These are phyloP conservation scores for Dendrocalamus sinicus DNA, from an alignment of 176 grass and related monocot genomes.

Conservation along the genomic window DNA sequence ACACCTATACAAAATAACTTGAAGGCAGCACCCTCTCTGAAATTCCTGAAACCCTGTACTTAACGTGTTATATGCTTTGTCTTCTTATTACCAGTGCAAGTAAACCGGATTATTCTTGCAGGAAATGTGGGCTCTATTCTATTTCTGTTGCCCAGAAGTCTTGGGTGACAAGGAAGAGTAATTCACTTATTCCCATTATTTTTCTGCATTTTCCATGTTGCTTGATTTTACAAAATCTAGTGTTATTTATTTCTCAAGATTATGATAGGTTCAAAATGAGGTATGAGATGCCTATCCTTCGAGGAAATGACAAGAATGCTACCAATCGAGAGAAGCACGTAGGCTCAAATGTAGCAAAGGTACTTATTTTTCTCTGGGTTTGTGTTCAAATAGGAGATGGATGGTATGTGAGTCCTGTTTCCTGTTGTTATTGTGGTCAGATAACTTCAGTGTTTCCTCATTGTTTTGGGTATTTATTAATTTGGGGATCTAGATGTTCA, in stretches of 20 bases:
- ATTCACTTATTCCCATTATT: constrained; percentile 35
- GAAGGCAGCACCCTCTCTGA: constrained; percentile 52
- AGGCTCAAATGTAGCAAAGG: constrained; percentile 79
- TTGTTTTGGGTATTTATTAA: constrained; percentile 25
- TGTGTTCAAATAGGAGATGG: constrained; percentile 6
- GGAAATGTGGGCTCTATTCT: constrained; percentile 93
- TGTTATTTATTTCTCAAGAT: constrained; percentile 36
- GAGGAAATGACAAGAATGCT: constrained; percentile 91
- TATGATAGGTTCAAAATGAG: constrained; percentile 68
- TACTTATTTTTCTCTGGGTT: constrained; percentile 43
- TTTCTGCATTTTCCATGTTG: constrained; percentile 19
- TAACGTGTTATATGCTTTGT: not conserved
- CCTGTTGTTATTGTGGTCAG: constrained; percentile 22
- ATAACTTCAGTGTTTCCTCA: not conserved
- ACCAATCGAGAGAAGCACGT: constrained; percentile 68
- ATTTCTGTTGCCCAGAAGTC: constrained; percentile 83
- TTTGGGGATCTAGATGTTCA: not conserved
- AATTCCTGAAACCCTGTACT: constrained; percentile 16
- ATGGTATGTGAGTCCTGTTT: not conserved
- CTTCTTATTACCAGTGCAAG: not conserved
- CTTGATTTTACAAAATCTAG: constrained; percentile 36
- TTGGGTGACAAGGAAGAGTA: constrained; percentile 82
- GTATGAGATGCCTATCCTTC: constrained; percentile 74
- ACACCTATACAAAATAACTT: constrained; percentile 93
- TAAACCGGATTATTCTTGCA: constrained; percentile 44